Base-by-base conservation (phyloP, 2,329 filamentous ascomycete genomes). In the Penicillium corylophilum region DNA sequence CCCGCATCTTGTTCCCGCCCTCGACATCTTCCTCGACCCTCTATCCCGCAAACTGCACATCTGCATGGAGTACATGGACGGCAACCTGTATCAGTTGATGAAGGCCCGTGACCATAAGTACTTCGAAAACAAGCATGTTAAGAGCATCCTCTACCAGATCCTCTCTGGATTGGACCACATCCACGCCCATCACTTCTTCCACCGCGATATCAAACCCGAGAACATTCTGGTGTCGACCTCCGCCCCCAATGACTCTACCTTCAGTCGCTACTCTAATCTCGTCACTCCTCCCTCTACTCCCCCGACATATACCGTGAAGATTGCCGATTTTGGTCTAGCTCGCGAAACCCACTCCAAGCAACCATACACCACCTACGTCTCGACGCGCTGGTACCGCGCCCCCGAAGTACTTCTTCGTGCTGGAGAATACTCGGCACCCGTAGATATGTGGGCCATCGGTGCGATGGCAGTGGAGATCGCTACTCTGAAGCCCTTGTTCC, bases 51-150 rank as follows among this genome's bases (percentile, higher is more conserved):
- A 96, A 75, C 85, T 99, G 40, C 94, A 99, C 74, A 99, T 99
- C 62, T 87, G 84, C 68, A 99, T 99, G 94, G 94, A 99, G 77
- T 96, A 95, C 74, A 99, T 99, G 94, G 94, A 99, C 71, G 94
- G 94, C 45, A 99, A 99, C 72, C 81, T 99, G 1, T 99, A 99
- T 73, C 94, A 99, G 74, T 77, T 99, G 57, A 99, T 99, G 94
- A 99, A 99, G 78, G 88, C 94, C 46, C 85, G 94, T 54, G 94
- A 99, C 63, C 93, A 96, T 79, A 97, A 97, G 74, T 88, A 81
- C 57, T 81, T 99, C 24, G 94, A 99, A 67, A 88, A 89, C 48
- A 84, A 82, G 55, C 95, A 90, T 64, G 94, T 99, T 55, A 97
- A 99, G 81, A 97, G 93, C 77, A 95, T 99, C 57, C 80, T 99